phyloP scores from a whole-genome alignment of 2,329 filamentous ascomycete genomes.

The Trichoderma aggressivum region DNA sequence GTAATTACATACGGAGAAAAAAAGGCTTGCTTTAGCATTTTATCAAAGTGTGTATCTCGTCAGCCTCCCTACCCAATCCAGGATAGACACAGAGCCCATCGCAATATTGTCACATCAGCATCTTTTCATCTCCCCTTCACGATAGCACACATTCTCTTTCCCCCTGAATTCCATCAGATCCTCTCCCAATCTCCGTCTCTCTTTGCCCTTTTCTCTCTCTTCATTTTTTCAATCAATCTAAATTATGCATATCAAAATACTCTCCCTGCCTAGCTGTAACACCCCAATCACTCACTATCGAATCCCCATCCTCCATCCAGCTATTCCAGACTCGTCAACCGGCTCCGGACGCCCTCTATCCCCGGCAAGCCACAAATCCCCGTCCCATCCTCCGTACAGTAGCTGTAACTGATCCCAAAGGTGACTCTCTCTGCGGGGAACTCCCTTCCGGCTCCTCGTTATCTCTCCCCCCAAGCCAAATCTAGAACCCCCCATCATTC shows the following conservation, averaged over 20 bases:
- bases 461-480: not conserved
- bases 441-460: not conserved
- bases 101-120: not conserved
- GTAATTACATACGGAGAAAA: not conserved
- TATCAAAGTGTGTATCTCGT: not conserved
- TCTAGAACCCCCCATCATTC: not conserved
- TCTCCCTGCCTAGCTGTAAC: not conserved
- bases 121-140: not conserved
- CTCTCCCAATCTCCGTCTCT: not conserved
- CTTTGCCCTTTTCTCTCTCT: not conserved
- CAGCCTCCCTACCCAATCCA: not conserved
- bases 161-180: not conserved
- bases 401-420: not conserved
- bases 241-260: not conserved
- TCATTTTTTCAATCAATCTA: not conserved
- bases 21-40: not conserved
- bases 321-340: not conserved
- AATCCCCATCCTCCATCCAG: not conserved
- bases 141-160: not conserved
- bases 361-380: not conserved
- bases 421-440: not conserved
- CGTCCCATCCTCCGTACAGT: not conserved
- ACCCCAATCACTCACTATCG: not conserved
- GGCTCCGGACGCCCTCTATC: not conserved
- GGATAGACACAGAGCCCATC: not conserved